Conservation (phyloP, 2,329 filamentous ascomycete species). For the Penicillium brasilianum region DNA sequence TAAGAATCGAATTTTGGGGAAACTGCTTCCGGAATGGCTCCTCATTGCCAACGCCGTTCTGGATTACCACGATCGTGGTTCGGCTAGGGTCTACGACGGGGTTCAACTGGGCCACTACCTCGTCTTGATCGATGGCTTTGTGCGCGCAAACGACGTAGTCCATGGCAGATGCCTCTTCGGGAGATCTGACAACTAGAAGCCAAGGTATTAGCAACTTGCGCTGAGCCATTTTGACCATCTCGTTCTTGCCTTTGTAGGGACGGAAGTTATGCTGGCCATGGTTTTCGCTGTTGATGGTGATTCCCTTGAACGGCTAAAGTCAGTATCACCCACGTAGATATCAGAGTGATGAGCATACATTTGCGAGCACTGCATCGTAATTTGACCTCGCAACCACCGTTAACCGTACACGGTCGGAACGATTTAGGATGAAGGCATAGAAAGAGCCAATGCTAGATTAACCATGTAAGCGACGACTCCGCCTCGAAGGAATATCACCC, state of each 20-base stretch:
- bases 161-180: conserved; percentile 40
- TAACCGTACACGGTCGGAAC: conserved; percentile 46
- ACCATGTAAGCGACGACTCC: neutral
- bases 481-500: neutral
- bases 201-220: neutral
- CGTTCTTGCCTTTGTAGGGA: conserved; percentile 41
- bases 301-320: conserved; percentile 37
- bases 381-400: conserved; percentile 54
- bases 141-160: conserved; percentile 48
- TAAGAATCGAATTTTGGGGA: conserved; percentile 41
- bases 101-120: conserved; percentile 42
- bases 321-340: neutral
- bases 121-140: conserved; percentile 50
- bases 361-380: conserved; percentile 48
- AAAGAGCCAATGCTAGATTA: conserved; percentile 60
- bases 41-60: conserved; percentile 51
- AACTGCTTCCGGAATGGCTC: conserved; percentile 44
- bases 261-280: conserved; percentile 46
- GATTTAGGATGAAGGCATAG: conserved; percentile 60
- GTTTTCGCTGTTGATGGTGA: conserved; percentile 49
- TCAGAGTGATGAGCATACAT: conserved; percentile 35
- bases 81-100: conserved; percentile 43
- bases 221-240: fast-evolving
- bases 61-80: conserved; percentile 47
- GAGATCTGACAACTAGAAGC: conserved; percentile 45